Evolutionary conservation across 257 asterid genomes (phyloP), one percentile per base, ranked within the genome.

Genomic region (Apocynum venetum): DNA sequence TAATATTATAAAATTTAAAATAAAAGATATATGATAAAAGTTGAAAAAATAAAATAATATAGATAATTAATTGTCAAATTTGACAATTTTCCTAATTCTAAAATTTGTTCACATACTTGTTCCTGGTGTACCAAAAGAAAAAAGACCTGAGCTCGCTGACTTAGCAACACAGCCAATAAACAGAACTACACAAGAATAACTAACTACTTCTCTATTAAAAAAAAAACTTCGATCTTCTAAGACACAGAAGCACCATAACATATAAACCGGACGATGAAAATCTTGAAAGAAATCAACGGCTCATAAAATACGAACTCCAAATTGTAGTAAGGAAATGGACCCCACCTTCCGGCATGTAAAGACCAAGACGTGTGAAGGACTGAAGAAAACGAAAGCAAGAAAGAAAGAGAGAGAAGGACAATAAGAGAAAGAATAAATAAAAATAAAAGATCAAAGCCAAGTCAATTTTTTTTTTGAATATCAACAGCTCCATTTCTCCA

Each of bases 401-500:
- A 48, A 73, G 44, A 51, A 6, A 67, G 43, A 65, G 8, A 13
- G 73, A 48, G 56, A 57, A 35, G 72, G 43, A 55, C 31, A 25
- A 25, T 25, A 12, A 60, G 6, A 17, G 14, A 56, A 41, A 35
- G 41, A 25, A 59, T 1, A 53, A 59, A 61, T 67, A 60, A 40
- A 72, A 64, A 77, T 56, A 71, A 79, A 73, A 78, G 67, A 46
- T 65, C 77, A 80, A 76, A 76, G 77, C 68, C 43, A 75, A 81
- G 80, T 80, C 80, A 73, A 56, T 55, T 43, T 48, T 4, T 46
- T 75, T 79, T 73, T 82, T 76, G 77, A 85, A 86, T 76, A 57
- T 70, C 92, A 82, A 82, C 86, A 81, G 86, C 89, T 77, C 80
- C 83, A 25, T 65, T 74, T 44, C 57, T 31, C 63, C 80, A 48